Conservation (phyloP, 2,329 filamentous ascomycete species). For the Ceratocystis albifundus region DNA sequence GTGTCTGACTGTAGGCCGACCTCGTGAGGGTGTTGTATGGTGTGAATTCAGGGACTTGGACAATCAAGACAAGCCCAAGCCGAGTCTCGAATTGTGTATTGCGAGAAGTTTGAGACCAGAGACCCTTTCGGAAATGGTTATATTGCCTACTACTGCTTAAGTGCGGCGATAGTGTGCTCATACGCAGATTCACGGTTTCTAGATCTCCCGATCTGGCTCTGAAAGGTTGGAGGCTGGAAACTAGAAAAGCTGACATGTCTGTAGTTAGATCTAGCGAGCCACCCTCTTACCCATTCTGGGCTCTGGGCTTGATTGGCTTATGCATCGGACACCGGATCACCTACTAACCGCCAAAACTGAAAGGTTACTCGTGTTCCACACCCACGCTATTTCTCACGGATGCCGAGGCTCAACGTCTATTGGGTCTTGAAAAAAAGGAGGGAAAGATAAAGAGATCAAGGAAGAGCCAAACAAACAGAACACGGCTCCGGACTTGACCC, state of each 20-base stretch:
- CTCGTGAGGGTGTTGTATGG: no score
- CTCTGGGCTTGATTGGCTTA: not conserved
- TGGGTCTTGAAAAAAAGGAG: not conserved
- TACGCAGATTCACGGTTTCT: not conserved
- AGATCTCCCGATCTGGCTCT: not conserved
- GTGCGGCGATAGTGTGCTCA: not conserved
- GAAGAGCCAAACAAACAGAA: no score
- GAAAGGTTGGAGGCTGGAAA: not conserved
- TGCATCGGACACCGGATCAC: not conserved
- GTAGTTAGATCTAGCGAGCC: not conserved
- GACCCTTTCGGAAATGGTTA: not conserved
- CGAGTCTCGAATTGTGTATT: not conserved
- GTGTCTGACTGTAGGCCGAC: not conserved
- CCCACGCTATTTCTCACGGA: not conserved
- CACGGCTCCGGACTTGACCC: not conserved
- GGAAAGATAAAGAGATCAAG: not conserved
- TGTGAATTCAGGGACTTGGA: not conserved
- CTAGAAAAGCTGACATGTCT: not conserved
- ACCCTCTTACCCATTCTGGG: not conserved
- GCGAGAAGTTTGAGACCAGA: not conserved
- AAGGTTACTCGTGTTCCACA: not conserved
- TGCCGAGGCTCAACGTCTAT: not conserved
- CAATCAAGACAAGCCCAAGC: slow-evolving; percentile 2
- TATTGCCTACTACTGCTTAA: not conserved
- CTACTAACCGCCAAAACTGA: not conserved